Evolutionary conservation across 306 rosid genomes (phyloP).

Genomic region (Prunus mongolica): DNA sequence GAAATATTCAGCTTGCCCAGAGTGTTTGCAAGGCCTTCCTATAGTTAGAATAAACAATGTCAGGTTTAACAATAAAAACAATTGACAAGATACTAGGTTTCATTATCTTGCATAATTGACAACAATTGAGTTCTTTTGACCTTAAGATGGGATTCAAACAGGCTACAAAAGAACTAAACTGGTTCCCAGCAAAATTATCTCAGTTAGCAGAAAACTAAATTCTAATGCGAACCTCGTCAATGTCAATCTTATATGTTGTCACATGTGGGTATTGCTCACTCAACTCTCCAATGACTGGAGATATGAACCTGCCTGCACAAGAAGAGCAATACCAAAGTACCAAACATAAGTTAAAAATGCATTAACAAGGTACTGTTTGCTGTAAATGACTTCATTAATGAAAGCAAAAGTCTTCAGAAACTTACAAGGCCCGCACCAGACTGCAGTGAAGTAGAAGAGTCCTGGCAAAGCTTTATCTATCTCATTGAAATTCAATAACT

Average conservation of each 20-base stretch:
- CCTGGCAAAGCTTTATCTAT: slow-evolving; percentile 63
- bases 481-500: slow-evolving; percentile 14
- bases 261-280: slow-evolving; percentile 66
- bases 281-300: slow-evolving; percentile 61
- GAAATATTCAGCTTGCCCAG: slow-evolving; percentile 55
- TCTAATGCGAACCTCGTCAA: slow-evolving; percentile 52
- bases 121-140: not conserved
- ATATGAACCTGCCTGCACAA: slow-evolving; percentile 65
- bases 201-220: not conserved
- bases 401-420: slow-evolving; percentile 6
- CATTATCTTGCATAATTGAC: not conserved
- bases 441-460: slow-evolving; percentile 82
- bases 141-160: not conserved
- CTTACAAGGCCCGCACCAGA: slow-evolving; percentile 96
- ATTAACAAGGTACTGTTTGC: not conserved
- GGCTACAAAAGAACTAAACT: not conserved
- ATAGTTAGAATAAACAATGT: slow-evolving; percentile 17
- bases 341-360: not conserved
- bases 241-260: slow-evolving; percentile 76
- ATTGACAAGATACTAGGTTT: not conserved
- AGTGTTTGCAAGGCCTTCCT: slow-evolving; percentile 60
- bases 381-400: not conserved
- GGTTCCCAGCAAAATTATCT: not conserved
- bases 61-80: not conserved
- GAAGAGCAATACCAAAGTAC: not conserved